A percentile compares a stretch with the other conserved stretches of the same genome.
Conservation (phyloP, 345 rosid species). For the Physaria fendleri region DNA sequence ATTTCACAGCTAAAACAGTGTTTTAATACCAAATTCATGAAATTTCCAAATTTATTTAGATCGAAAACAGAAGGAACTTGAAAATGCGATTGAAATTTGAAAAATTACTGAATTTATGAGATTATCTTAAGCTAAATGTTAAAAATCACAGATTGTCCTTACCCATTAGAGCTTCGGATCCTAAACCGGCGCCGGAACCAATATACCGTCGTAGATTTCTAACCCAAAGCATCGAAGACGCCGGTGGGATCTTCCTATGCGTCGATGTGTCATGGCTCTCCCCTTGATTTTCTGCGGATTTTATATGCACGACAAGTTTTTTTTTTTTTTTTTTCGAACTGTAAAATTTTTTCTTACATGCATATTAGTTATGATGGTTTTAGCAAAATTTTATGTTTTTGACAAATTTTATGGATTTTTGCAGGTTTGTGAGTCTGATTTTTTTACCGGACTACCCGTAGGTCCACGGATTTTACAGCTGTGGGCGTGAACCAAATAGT, state of each 20-base stretch:
- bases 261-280: slow-evolving; percentile 74
- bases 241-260: slow-evolving; percentile 91
- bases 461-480: too few species aligned
- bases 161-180: slow-evolving; percentile 99
- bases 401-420: too few species aligned
- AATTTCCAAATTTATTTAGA: neutral
- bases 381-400: too few species aligned
- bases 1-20: neutral
- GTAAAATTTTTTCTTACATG: too few species aligned
- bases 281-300: too few species aligned
- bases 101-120: neutral
- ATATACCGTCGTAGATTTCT: slow-evolving; percentile 85
- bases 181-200: slow-evolving; percentile 96
- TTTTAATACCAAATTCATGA: slow-evolving; percentile 4
- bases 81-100: neutral
- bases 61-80: slow-evolving; percentile 6
- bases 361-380: too few species aligned
- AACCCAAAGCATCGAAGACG: slow-evolving; percentile 94
- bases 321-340: too few species aligned
- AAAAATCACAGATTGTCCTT: slow-evolving; percentile 9
- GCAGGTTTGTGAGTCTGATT: too few species aligned
- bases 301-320: too few species aligned
- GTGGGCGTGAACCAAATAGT: too few species aligned
- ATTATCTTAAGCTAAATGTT: neutral
- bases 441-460: too few species aligned